Base-by-base conservation (phyloP, 1,284 basidiomycete genomes). In the Phlebopus sp. region DNA sequence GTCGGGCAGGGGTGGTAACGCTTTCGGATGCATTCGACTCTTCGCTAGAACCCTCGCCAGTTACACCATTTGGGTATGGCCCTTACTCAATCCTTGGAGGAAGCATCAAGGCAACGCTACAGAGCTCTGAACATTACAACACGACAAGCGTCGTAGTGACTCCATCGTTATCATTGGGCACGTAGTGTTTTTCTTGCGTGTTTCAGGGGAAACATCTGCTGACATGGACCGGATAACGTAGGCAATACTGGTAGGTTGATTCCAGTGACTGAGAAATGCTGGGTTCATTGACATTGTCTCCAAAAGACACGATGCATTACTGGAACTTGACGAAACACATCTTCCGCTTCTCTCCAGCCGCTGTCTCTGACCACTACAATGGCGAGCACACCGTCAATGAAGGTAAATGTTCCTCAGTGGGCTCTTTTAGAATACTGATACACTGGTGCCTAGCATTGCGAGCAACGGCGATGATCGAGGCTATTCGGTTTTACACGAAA, bases 11-110 rank as follows among this genome's bases (percentile, higher is more conserved):
- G 9, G 42, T 55, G 25, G 60, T 67, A n/a, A 56, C 39, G 7
- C 25, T 70, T 18, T 54, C 58, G 17, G 60, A 76, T 46, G 71
- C 75, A 2, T 75, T 67, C 48, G 66, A 64, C 6, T 65, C 66
- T 2, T 69, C 69, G n/a, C 66, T 80, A 9, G 75, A 82, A 45
- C 79, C 82, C 6, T 76, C 82, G 3, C 79, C 81, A 0, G 63
- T 75, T 6, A 76, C 81, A 1, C 77, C 81, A 2, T 69, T 66
- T 2, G 59, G 60, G 3, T 66, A 69, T n/a, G 64, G 63, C 8
- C 69, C 74, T 6, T 84, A 73, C 60, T 58, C 66, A 18, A 50
- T 82, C 10, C 65, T 82, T 2, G 69, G 71, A 11, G 77, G 75
- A 2, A 78, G 73, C 4, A 78, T 82, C 55, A 70, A 70, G 46